phyloP scores from a whole-genome alignment of 768 basidiomycete genomes.

The Tulasnella sp. region DNA sequence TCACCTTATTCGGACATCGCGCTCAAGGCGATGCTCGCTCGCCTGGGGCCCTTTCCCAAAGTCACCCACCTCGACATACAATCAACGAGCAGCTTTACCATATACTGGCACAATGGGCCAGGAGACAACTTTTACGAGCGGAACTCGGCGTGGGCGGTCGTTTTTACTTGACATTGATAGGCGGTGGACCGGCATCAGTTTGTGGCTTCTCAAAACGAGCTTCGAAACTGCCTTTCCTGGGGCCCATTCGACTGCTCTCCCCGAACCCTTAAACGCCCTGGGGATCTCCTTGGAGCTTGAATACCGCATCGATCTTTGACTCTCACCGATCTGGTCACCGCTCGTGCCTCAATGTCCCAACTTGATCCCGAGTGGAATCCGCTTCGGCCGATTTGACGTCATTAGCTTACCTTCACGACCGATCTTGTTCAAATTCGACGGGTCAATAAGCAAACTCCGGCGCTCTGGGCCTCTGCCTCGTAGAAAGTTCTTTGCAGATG shows the following conservation, averaged over 20 bases:
- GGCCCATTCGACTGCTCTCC: not conserved
- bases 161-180: not conserved
- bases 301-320: not conserved
- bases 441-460: not conserved
- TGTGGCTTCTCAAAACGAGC: constrained; percentile 9
- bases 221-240: constrained; percentile 6
- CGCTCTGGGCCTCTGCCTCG: not conserved
- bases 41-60: not conserved
- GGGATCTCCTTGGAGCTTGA: constrained; percentile 1
- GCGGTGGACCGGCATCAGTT: not conserved
- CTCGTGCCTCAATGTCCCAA: not conserved
- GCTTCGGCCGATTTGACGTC: not conserved
- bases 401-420: not conserved
- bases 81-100: not conserved
- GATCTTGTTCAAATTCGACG: not conserved
- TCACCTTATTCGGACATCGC: not conserved
- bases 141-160: not conserved
- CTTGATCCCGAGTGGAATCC: not conserved
- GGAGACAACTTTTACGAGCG: not conserved
- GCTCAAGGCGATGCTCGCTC: not conserved
- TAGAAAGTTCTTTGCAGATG: not conserved
- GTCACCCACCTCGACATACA: not conserved
- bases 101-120: not conserved
- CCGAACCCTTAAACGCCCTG: not conserved
- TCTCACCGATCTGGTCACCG: constrained; percentile 11